Base-by-base conservation (phyloP, 2,329 filamentous ascomycete species). In the Shiraia bambusicola region DNA sequence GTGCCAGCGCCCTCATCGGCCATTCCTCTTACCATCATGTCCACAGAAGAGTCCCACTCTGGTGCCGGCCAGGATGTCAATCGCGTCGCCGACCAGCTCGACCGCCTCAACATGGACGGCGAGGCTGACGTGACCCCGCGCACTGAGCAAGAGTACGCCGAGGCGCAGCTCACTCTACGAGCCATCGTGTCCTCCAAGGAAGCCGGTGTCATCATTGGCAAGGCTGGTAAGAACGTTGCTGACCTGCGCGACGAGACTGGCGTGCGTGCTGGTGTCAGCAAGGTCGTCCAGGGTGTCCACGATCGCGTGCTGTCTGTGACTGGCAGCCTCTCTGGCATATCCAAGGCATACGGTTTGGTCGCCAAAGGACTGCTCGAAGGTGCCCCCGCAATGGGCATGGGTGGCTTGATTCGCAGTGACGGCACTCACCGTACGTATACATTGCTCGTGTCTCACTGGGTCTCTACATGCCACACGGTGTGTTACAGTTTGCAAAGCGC, bases 161-260 rank as follows among this genome's bases (percentile, higher is more conserved):
- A 90, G 69, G 84, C 91, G 37, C 88, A 94, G 72, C 79, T 98
- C 63, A 98, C 93, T 49, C 82, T 98, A 52, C 88, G 93, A 69
- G 93, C 93, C 59, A 96, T 98, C 68, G 93, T 98, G 56, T 96
- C 93, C 25, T 96, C 93, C 70, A 97, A 97, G 76, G 93, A 98
- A 74, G 93, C 93, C 46, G 93, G 93, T 66, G 90, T 98, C 62
- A 97, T 98, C 72, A 98, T 98, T 71, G 93, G 93, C 72, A 98
- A 98, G 76, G 90, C 86, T 43, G 93, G 93, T 67, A 95, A 97
- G 80, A 97, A 98, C 65, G 93, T 98, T 40, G 93, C 93, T 34
- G 92, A 97, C 65, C 80, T 98, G 50, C 86, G 93, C 66, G 92
- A 98, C 63, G 92, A 97, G 75, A 98, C 93, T 55, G 93, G 92